These are phyloP conservation scores for Jamesozyma lodderae DNA, from an alignment of 805 yeast species.

Conservation along the genomic window DNA sequence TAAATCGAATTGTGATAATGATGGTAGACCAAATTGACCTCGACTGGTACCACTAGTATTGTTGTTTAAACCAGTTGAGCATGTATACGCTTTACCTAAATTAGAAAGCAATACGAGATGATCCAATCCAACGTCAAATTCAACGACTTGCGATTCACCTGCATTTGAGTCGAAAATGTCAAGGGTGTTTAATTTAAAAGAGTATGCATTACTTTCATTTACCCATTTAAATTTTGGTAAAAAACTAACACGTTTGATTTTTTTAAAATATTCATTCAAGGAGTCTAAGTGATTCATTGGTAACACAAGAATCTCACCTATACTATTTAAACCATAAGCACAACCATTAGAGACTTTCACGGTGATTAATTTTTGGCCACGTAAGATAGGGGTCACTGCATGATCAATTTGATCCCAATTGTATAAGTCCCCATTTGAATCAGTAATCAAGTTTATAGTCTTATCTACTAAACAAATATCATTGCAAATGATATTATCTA, in stretches of 20 bases:
- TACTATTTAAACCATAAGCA: constrained; percentile 39
- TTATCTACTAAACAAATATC: constrained; percentile 46
- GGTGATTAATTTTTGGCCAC: constrained; percentile 37
- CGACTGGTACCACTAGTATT: constrained; percentile 26
- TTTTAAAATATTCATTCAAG: background rate
- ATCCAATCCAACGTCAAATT: constrained; percentile 50
- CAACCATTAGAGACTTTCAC: constrained; percentile 46
- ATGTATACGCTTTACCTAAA: constrained; percentile 51
- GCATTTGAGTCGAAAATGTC: constrained; percentile 24
- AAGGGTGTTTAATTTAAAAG: constrained; percentile 16
- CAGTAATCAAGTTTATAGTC: constrained; percentile 44
- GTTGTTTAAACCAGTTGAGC: constrained; percentile 45
- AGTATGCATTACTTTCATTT: constrained; percentile 7
- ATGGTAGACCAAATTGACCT: constrained; percentile 84
- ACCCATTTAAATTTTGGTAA: constrained; percentile 1
- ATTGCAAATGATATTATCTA: constrained; percentile 50
- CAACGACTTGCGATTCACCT: constrained; percentile 42
- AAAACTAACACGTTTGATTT: background rate
- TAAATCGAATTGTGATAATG: constrained; percentile 52
- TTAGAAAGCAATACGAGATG: constrained; percentile 61
- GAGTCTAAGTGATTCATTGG: constrained; percentile 18
- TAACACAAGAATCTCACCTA: constrained; percentile 30
- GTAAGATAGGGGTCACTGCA: constrained; percentile 29
- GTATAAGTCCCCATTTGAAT: constrained; percentile 59
- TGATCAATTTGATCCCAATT: constrained; percentile 47